Evolutionary conservation across 768 basidiomycete genomes (phyloP), one percentile per base, ranked within the genome.

Genomic region (Naganishia vishniacii): DNA sequence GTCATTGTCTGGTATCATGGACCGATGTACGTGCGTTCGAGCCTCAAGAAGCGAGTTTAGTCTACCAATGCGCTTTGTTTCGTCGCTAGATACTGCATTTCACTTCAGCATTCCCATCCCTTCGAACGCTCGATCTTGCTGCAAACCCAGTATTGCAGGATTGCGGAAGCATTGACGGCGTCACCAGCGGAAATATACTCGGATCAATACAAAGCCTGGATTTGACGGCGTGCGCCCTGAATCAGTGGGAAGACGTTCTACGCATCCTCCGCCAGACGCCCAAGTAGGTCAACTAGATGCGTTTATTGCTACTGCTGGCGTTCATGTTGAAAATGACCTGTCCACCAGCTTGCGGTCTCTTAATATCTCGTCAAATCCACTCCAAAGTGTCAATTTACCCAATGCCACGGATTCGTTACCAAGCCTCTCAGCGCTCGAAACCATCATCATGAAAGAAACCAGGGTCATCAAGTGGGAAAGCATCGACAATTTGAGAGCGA

Each of bases 21-120:
- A 51, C 62, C 37, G 71, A 76, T 42, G 73, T 75, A 25, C 48
- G 72, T 65, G 16, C 13, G 18, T 47, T 12, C n/a, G n/a, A n/a
- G n/a, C n/a, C n/a, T n/a, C n/a, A n/a, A n/a, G n/a, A n/a, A n/a
- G n/a, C n/a, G n/a, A n/a, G n/a, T n/a, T n/a, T n/a, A n/a, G n/a
- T n/a, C n/a, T n/a, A n/a, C n/a, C n/a, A n/a, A n/a, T n/a, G n/a
- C n/a, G n/a, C n/a, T n/a, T n/a, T n/a, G n/a, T n/a, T n/a, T n/a
- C n/a, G n/a, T n/a, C n/a, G n/a, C n/a, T 64, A 59, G 61, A 25
- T 64, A 12, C 2, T 40, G 1, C 20, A 48, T 28, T 37, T 61
- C 20, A 26, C 59, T 26, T 11, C 61, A 0, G 34, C 48, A 5
- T 60, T 69, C 9, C 34, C 53, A 1, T 48, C 60, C 0, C 46